phyloP scores from a whole-genome alignment of 805 yeast genomes.

The Tetrapisispora fleetii region DNA sequence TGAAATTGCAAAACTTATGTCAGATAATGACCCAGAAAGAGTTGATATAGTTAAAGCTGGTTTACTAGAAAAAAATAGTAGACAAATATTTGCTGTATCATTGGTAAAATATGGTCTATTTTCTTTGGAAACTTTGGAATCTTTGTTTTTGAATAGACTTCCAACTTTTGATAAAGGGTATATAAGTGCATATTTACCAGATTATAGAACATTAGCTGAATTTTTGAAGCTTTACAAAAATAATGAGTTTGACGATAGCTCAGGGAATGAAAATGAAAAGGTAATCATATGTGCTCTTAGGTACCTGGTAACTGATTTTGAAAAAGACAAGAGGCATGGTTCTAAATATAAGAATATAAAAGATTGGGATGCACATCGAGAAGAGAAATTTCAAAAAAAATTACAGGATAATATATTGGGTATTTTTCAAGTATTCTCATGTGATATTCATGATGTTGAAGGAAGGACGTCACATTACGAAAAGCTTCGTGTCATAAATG shows the following conservation, averaged over 20 bases:
- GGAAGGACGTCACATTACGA: constrained; percentile 67
- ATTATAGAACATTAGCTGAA: constrained; percentile 27
- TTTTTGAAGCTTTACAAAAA: constrained; percentile 22
- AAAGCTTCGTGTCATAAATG: constrained; percentile 60
- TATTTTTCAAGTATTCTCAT: constrained; percentile 68
- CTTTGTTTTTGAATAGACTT: constrained; percentile 20
- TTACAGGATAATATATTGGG: constrained; percentile 59
- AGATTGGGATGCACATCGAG: constrained; percentile 23
- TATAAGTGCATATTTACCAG: constrained; percentile 23
- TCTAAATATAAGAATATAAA: constrained; percentile 18
- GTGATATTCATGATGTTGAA: constrained; percentile 61
- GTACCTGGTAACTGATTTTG: constrained; percentile 22
- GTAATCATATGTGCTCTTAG: constrained; percentile 21
- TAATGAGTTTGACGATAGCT: constrained; percentile 8
- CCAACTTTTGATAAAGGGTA: constrained; percentile 24
- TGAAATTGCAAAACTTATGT: constrained; percentile 25
- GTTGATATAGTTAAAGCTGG: constrained; percentile 14
- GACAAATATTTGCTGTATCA: constrained; percentile 29
- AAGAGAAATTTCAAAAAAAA: constrained; percentile 30
- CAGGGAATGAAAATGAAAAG: constrained; percentile 14
- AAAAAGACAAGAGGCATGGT: constrained; percentile 21
- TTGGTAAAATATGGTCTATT: constrained; percentile 26
- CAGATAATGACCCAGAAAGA: constrained; percentile 13
- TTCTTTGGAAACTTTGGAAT: constrained; percentile 24
- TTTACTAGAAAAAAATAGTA: constrained; percentile 23